Conservation (phyloP, 164 flowering plant genomes). For the Kalanchoe fedtschenkoi region DNA sequence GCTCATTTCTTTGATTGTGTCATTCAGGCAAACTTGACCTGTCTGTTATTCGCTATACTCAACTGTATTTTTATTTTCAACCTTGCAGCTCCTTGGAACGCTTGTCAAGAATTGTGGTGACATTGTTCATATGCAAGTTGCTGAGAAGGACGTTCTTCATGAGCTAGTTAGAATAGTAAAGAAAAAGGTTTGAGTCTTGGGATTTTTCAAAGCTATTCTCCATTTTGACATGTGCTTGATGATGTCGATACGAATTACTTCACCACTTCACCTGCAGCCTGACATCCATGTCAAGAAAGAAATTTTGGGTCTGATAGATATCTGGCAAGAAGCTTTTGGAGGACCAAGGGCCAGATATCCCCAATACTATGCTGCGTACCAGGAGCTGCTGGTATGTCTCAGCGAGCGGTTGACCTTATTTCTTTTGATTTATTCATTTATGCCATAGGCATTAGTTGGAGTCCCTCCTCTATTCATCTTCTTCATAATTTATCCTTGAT, state of each 20-base stretch:
- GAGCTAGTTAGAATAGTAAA: constrained; percentile 5
- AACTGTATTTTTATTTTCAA: not conserved
- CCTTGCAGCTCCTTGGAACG: constrained; percentile 5
- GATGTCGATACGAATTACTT: not conserved
- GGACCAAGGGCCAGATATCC: constrained; percentile 97
- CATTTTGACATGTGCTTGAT: not conserved
- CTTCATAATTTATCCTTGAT: not conserved
- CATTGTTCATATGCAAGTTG: constrained; percentile 3
- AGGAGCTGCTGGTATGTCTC: constrained; percentile 77
- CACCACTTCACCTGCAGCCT: constrained; percentile 5
- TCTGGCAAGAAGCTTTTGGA: constrained; percentile 99
- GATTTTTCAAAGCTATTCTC: not conserved
- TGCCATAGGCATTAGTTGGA: not conserved
- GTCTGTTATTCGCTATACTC: not conserved
- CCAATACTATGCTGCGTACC: constrained; percentile 87
- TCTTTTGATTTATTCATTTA: not conserved
- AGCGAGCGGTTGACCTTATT: not conserved
- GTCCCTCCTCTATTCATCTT: not conserved
- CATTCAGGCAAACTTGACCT: not conserved
- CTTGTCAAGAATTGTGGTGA: constrained; percentile 7
- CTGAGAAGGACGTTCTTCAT: constrained; percentile 5
- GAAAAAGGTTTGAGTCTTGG: constrained; percentile 4
- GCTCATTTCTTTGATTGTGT: not conserved
- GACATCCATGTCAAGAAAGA: constrained; percentile 72
- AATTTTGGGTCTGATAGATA: constrained; percentile 78